Percentiles rank a stretch among this genome's conserved stretches.
Evolutionary conservation across 2,329 filamentous ascomycete genomes (phyloP).

Genomic region (Colletotrichum tofieldiae): DNA sequence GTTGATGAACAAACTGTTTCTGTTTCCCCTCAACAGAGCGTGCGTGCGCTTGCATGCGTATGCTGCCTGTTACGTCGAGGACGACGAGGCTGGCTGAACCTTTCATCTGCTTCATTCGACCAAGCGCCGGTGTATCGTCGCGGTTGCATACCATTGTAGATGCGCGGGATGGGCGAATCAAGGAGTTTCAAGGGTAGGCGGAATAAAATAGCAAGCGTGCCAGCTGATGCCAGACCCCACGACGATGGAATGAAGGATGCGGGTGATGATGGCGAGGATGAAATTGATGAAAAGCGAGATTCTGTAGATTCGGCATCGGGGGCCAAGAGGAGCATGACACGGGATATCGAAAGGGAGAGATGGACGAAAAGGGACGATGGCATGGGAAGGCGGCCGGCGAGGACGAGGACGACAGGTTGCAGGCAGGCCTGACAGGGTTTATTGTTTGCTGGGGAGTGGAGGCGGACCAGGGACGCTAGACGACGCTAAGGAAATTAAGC

Average conservation of each 20-base stretch:
- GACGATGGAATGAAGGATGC: background rate
- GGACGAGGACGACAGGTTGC: constrained; percentile 27
- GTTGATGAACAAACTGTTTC: constrained; percentile 8
- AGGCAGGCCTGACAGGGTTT: constrained; percentile 33
- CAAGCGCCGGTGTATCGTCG: background rate
- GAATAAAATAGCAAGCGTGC: background rate
- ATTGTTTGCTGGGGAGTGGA: constrained; percentile 43
- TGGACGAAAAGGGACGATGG: constrained; percentile 29
- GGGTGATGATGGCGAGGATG: background rate
- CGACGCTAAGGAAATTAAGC: constrained; percentile 44
- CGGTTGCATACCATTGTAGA: background rate
- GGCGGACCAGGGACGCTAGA: constrained; percentile 40
- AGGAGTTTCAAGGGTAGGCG: background rate
- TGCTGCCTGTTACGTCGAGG: background rate
- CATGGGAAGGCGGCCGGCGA: constrained; percentile 22
- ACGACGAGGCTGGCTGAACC: constrained; percentile 5
- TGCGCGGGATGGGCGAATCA: background rate
- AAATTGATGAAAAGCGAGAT: background rate
- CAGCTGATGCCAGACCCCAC: background rate
- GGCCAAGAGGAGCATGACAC: background rate
- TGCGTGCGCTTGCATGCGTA: constrained; percentile 1
- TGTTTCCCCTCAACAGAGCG: background rate
- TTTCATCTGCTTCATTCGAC: background rate
- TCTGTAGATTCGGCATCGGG: background rate
- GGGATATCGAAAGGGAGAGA: constrained; percentile 19